Evolutionary conservation across 2,329 filamentous ascomycete species (phyloP).

Genomic region (Cladophialophora bantiana): DNA sequence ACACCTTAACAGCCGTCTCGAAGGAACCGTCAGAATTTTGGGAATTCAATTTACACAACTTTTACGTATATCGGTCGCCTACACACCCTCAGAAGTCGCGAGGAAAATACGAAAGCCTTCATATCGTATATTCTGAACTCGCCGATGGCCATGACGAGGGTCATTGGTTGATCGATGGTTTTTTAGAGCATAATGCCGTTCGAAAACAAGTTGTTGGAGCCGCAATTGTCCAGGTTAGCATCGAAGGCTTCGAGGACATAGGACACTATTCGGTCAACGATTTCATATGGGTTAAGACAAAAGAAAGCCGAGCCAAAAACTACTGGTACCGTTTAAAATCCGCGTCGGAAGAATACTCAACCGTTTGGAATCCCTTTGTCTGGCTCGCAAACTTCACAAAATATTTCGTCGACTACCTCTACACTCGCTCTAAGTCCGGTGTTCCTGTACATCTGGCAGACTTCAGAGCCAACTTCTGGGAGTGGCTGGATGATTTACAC

Average conservation of each 20-base stretch:
- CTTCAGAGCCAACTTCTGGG: constrained; percentile 65
- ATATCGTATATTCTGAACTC: constrained; percentile 2
- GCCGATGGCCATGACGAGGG: background rate
- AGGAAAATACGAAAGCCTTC: constrained; percentile 51
- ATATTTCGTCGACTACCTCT: constrained; percentile 72
- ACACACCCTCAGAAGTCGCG: constrained; percentile 59
- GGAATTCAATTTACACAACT: constrained; percentile 64
- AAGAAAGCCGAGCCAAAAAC: constrained; percentile 42
- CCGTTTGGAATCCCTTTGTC: constrained; percentile 58
- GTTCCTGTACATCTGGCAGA: constrained; percentile 58
- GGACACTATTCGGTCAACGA: constrained; percentile 56
- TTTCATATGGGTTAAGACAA: constrained; percentile 67
- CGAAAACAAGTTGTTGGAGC: constrained; percentile 62
- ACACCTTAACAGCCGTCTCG: too few relatives aligned
- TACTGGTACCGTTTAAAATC: constrained; percentile 69
- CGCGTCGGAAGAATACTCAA: constrained; percentile 69
- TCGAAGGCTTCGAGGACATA: constrained; percentile 69
- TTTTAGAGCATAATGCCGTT: constrained; percentile 56
- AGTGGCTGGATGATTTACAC: constrained; percentile 63
- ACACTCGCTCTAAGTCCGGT: constrained; percentile 27
- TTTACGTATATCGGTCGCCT: constrained; percentile 66
- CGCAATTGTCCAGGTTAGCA: constrained; percentile 64
- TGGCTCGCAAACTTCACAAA: constrained; percentile 77
- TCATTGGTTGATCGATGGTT: constrained; percentile 62
- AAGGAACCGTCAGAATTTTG: constrained; percentile 35